phyloP scores from a whole-genome alignment of 108 stramenopile genomes.

The Schizochytrium sp. region DNA sequence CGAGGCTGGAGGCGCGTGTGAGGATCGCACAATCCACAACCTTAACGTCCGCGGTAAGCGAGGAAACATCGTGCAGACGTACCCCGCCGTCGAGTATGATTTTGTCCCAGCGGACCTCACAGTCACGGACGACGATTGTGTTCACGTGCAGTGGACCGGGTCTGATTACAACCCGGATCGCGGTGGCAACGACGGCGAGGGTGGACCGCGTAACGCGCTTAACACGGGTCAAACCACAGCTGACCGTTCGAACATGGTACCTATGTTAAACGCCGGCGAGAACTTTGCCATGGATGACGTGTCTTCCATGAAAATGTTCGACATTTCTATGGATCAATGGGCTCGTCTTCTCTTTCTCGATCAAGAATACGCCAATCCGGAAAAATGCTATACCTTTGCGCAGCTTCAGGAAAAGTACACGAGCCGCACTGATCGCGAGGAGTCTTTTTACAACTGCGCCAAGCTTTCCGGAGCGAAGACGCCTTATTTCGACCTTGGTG shows the following conservation, averaged over 20 bases:
- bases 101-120: slow-evolving; percentile 34
- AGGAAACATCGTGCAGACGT: slow-evolving; percentile 47
- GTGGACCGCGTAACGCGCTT: slow-evolving; percentile 36
- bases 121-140: neutral
- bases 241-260: slow-evolving; percentile 35
- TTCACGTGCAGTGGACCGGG: slow-evolving; percentile 47
- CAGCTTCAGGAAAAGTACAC: slow-evolving; percentile 24
- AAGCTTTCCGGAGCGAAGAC: slow-evolving; percentile 34
- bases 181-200: slow-evolving; percentile 42
- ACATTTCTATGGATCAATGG: neutral
- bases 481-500: slow-evolving; percentile 43
- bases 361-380: slow-evolving; percentile 21
- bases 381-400: neutral
- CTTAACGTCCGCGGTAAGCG: slow-evolving; percentile 42
- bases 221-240: slow-evolving; percentile 27
- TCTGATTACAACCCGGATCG: slow-evolving; percentile 43
- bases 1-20: neutral
- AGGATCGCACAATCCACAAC: slow-evolving; percentile 25
- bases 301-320: neutral
- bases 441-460: slow-evolving; percentile 36
- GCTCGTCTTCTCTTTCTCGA: slow-evolving; percentile 23
- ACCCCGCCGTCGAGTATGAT: slow-evolving; percentile 44
- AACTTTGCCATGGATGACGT: slow-evolving; percentile 28
- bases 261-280: slow-evolving; percentile 13
- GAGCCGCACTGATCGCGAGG: slow-evolving; percentile 34